Percentiles rank a stretch among this genome's conserved stretches.
Evolutionary conservation across 495 filamentous ascomycete genomes (phyloP).

Genomic region (Parachaetomium inaequale): DNA sequence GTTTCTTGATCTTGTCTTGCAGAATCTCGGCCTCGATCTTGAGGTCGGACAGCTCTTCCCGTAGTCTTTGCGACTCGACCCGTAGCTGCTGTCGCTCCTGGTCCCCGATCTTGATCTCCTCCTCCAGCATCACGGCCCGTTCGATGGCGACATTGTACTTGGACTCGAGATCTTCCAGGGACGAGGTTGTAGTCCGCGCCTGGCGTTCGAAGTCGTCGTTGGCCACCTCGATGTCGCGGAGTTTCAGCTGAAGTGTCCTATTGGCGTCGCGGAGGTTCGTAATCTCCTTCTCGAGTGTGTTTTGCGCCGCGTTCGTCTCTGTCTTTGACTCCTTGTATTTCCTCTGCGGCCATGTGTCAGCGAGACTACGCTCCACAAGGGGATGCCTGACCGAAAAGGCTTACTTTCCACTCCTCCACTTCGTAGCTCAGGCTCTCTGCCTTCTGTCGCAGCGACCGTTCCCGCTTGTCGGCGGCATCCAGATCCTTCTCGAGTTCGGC

Average conservation of each 20-base stretch:
- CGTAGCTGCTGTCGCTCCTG: conserved; percentile 82
- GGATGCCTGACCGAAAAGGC: conserved; percentile 18
- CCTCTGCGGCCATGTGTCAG: conserved; percentile 51
- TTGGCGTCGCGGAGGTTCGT: conserved; percentile 82
- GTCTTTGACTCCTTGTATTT: conserved; percentile 95
- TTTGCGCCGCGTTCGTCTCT: conserved; percentile 79
- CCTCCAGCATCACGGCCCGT: conserved; percentile 85
- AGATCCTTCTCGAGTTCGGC: conserved; percentile 94
- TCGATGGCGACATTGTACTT: conserved; percentile 96
- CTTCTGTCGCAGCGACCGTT: conserved; percentile 79
- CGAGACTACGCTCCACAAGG: not conserved
- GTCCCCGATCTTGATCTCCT: conserved; percentile 85
- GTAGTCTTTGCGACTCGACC: conserved; percentile 82
- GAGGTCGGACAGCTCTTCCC: conserved; percentile 86
- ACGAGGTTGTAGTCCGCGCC: conserved; percentile 88
- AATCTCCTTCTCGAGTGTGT: conserved; percentile 89
- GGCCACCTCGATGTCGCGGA: conserved; percentile 93
- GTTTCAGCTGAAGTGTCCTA: conserved; percentile 70
- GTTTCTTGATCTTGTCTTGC: conserved; percentile 80
- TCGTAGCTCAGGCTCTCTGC: conserved; percentile 79
- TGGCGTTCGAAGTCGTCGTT: conserved; percentile 98
- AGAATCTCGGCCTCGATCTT: conserved; percentile 93
- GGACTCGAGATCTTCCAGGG: conserved; percentile 92
- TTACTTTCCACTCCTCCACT: conserved; percentile 97
- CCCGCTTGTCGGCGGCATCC: conserved; percentile 90